phyloP scores from a whole-genome alignment of 73 alveolate species.

The Paramecium sexaurelia region DNA sequence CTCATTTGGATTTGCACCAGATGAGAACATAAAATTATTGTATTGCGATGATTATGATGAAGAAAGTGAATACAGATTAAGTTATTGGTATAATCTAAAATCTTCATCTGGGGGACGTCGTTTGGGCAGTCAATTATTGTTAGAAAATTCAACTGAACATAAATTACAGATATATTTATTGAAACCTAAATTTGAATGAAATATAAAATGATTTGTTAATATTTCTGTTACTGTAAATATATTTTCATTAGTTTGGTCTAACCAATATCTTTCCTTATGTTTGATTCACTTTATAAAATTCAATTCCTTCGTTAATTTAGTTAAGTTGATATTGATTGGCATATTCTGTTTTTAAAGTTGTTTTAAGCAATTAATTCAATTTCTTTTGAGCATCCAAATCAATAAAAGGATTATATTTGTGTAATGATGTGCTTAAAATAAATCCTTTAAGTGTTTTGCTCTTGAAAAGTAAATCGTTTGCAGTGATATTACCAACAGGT shows the following conservation, averaged over 20 bases:
- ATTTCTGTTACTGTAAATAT: not conserved
- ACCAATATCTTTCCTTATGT: not conserved
- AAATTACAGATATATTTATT: not conserved
- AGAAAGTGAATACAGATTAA: not conserved
- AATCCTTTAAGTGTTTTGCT: slow-evolving; percentile 74
- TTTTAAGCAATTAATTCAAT: not conserved
- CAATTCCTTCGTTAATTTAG: not conserved
- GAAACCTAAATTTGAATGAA: not conserved
- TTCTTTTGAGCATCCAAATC: not conserved
- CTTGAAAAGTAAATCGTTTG: slow-evolving; percentile 66
- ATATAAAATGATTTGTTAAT: not conserved
- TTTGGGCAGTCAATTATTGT: not conserved
- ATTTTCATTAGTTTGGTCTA: not conserved
- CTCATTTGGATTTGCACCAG: slow-evolving; percentile 34
- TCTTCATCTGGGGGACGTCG: not conserved
- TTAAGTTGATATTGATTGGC: not conserved
- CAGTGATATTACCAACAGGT: slow-evolving; percentile 41
- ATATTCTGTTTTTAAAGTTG: not conserved
- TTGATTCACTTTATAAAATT: not conserved
- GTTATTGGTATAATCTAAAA: not conserved
- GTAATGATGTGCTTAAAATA: not conserved
- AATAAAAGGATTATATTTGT: slow-evolving; percentile 17
- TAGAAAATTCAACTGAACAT: not conserved
- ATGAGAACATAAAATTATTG: not conserved
- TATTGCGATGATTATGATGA: not conserved